Base-by-base conservation (phyloP, 495 filamentous ascomycete genomes). In the Lophiostoma macrostomum region DNA sequence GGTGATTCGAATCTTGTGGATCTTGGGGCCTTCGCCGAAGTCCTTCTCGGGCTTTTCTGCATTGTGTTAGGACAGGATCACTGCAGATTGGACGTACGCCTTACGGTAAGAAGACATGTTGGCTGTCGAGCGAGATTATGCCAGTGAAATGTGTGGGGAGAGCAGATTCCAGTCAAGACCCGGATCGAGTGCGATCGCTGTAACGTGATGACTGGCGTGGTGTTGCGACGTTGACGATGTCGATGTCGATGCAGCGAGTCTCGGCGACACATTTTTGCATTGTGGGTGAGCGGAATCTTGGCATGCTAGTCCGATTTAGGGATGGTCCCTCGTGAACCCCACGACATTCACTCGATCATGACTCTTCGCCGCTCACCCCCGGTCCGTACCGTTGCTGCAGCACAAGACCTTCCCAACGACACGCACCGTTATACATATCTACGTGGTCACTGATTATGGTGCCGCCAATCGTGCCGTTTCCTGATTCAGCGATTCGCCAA, bases 1-100 rank as follows among this genome's bases (percentile, higher is more conserved):
- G 72, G 91, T 97, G 83, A 97, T 96, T 68, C 91, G 87, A 81
- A 96, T 95, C 78, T 91, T 90, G 84, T 96, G 91, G 75, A 87
- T 87, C 83, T 95, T 95, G 63, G 87, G 87, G 69, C 82, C 84
- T 68, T 90, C 87, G 76, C 83, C 90, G 73, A 87, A 88, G 69
- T 93, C 88, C 82, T 96, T 95, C 77, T 95, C 90, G 67, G 81
- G 77, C 78, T 96, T 96, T 74, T 94, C 50, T 53, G 19, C n/a
- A 19, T 5, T 13, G 8, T n/a, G 22, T 50, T 27, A 50, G 46
- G 8, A 11, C 4, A 13, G n/a, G n/a, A 22, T 5, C 27, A 22
- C 31, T 25, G 34, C 12, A 6, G 11, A 28, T 34, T 40, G n/a
- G n/a, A n/a, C n/a, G n/a, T n/a, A n/a, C n/a, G n/a, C n/a, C n/a